Percentiles rank a stretch among this genome's conserved stretches.
Conservation (phyloP, 768 basidiomycete genomes). For the Cyclocybe aegerita region DNA sequence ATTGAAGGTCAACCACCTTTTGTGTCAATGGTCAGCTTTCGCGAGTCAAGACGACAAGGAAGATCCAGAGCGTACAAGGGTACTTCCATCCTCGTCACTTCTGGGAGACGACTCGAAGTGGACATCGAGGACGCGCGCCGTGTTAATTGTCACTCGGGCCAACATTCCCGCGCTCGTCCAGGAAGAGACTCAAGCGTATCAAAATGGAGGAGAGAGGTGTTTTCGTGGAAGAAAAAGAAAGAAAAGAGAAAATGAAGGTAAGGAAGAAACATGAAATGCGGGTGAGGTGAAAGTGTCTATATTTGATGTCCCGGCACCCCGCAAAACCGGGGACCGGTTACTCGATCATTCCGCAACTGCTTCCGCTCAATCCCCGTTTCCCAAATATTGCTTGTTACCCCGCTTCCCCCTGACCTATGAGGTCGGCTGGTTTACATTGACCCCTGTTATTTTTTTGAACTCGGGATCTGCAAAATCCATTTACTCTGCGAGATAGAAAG, state of each 20-base stretch:
- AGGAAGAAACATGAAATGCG: too few species aligned
- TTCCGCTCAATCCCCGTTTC: too few species aligned
- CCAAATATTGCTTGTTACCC: too few species aligned
- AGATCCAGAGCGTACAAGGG: slow-evolving; percentile 19
- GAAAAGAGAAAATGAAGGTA: background rate
- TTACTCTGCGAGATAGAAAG: too few species aligned
- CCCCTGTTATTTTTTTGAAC: too few species aligned
- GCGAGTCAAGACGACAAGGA: background rate
- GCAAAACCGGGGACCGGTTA: too few species aligned
- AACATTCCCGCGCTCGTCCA: slow-evolving; percentile 18
- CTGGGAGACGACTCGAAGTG: slow-evolving; percentile 16
- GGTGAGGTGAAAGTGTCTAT: background rate
- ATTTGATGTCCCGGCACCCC: background rate
- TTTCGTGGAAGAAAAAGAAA: background rate
- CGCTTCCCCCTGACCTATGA: too few species aligned
- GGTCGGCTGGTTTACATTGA: too few species aligned
- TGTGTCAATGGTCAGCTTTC: background rate
- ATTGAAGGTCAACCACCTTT: slow-evolving; percentile 29
- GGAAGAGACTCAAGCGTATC: background rate
- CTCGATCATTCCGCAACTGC: too few species aligned
- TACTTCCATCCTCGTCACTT: slow-evolving; percentile 15
- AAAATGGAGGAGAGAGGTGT: background rate
- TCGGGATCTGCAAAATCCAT: too few species aligned
- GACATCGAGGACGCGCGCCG: slow-evolving; percentile 23
- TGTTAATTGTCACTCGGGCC: slow-evolving; percentile 18